Conservation (phyloP, 2,329 filamentous ascomycete genomes). For the Diaporthe sp. region DNA sequence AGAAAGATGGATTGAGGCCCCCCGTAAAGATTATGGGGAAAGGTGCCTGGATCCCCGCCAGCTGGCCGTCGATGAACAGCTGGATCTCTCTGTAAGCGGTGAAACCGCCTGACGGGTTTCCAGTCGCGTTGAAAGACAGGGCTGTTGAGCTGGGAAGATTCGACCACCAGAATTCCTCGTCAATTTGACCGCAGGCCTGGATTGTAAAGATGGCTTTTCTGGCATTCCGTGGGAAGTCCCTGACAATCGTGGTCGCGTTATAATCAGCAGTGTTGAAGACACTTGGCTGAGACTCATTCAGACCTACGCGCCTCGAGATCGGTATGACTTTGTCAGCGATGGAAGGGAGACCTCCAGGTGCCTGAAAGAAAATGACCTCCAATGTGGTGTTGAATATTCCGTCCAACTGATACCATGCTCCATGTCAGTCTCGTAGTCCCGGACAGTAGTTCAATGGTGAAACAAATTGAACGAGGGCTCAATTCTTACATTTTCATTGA, state of each 20-base stretch:
- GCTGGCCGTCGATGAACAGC: constrained; percentile 76
- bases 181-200: constrained; percentile 79
- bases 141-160: constrained; percentile 77
- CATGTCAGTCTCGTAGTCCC: background rate
- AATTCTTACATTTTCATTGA: constrained; percentile 52
- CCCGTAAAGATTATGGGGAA: constrained; percentile 90
- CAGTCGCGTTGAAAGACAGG: constrained; percentile 67
- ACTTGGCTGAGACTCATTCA: constrained; percentile 56
- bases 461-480: no score
- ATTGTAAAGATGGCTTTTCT: constrained; percentile 81
- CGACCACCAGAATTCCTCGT: constrained; percentile 89
- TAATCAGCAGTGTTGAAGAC: constrained; percentile 78
- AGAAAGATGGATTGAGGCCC: constrained; percentile 80
- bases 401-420: constrained; percentile 72
- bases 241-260: constrained; percentile 68
- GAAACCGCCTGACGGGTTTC: constrained; percentile 72
- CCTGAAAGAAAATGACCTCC: constrained; percentile 77
- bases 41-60: constrained; percentile 84
- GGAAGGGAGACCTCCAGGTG: constrained; percentile 52
- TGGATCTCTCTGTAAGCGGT: constrained; percentile 85
- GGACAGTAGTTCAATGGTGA: no score
- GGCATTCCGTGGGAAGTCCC: constrained; percentile 71
- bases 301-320: constrained; percentile 67
- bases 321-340: constrained; percentile 76
- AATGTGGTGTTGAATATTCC: constrained; percentile 80